These are phyloP conservation scores for Polyporus arcularius DNA, from an alignment of 768 basidiomycete species.

Conservation along the genomic window DNA sequence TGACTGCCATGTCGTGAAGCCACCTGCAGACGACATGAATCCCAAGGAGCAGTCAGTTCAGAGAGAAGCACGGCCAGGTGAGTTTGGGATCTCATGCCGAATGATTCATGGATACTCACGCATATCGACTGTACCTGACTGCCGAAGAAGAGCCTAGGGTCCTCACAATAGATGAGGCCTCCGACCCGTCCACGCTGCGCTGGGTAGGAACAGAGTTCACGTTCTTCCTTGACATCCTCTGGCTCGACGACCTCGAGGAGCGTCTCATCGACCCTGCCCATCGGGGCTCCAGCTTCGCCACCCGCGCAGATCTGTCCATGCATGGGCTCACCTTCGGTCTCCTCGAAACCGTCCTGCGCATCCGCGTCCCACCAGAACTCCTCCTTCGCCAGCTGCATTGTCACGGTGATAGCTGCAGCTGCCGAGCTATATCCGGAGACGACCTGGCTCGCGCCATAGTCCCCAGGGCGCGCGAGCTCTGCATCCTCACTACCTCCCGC, in stretches of 20 bases:
- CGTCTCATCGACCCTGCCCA: neutral
- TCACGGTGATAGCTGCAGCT: neutral
- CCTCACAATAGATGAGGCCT: conserved; percentile 12
- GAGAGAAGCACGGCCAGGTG: too few relatives aligned
- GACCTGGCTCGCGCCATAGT: neutral
- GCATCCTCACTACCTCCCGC: neutral
- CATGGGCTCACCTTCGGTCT: neutral
- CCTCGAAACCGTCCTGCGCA: neutral
- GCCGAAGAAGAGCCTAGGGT: too few relatives aligned
- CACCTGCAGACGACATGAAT: too few relatives aligned
- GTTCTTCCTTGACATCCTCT: neutral
- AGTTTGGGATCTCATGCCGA: too few relatives aligned
- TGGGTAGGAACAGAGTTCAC: neutral
- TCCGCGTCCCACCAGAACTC: neutral
- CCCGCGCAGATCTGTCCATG: neutral
- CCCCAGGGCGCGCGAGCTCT: neutral
- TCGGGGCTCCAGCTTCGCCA: neutral
- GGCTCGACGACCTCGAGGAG: neutral
- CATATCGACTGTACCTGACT: too few relatives aligned
- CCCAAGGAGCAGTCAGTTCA: too few relatives aligned
- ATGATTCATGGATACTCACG: too few relatives aligned
- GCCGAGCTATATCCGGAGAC: neutral
- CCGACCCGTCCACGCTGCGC: conserved; percentile 10
- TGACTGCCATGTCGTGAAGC: too few relatives aligned
- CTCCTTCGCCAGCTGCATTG: neutral